These are phyloP conservation scores for Niebla homalea DNA, from an alignment of 495 filamentous ascomycete genomes.

Conservation along the genomic window DNA sequence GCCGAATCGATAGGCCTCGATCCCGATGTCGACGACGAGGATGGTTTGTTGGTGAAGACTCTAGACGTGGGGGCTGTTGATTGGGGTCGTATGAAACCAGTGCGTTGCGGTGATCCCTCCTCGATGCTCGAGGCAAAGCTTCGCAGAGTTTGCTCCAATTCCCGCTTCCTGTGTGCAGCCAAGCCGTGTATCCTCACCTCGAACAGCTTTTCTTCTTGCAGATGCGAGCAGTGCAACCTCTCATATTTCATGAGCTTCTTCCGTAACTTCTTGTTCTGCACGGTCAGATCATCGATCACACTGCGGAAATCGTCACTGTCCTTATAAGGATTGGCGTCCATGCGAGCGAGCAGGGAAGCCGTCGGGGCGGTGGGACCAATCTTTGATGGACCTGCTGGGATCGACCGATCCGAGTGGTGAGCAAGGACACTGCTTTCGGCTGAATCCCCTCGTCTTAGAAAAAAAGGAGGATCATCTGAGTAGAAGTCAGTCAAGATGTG, in stretches of 20 bases:
- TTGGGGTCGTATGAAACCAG: not conserved
- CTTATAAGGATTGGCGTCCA: conserved; percentile 24
- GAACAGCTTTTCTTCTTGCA: conserved; percentile 56
- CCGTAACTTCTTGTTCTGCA: conserved; percentile 58
- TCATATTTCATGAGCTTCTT: conserved; percentile 55
- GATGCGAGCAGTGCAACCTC: conserved; percentile 42
- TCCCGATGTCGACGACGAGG: conserved; percentile 34
- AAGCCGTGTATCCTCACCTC: conserved; percentile 63
- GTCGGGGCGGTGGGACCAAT: conserved; percentile 13
- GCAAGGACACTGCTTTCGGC: conserved; percentile 21
- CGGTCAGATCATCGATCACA: conserved; percentile 59
- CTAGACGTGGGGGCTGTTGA: not conserved
- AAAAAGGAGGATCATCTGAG: conserved; percentile 42
- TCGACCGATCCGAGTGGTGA: not conserved
- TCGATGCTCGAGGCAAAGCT: conserved; percentile 41
- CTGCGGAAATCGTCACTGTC: conserved; percentile 43
- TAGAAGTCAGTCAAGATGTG: not conserved
- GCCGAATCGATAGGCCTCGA: conserved; percentile 53
- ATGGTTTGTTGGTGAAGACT: conserved; percentile 4
- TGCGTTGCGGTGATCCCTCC: not conserved
- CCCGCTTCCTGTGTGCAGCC: conserved; percentile 49
- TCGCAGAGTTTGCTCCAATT: conserved; percentile 57
- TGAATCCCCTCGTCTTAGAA: conserved; percentile 28
- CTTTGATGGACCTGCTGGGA: conserved; percentile 9
- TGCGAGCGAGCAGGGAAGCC: conserved; percentile 14